phyloP scores from a whole-genome alignment of 2,329 filamentous ascomycete genomes.

The Didymella segeticola region DNA sequence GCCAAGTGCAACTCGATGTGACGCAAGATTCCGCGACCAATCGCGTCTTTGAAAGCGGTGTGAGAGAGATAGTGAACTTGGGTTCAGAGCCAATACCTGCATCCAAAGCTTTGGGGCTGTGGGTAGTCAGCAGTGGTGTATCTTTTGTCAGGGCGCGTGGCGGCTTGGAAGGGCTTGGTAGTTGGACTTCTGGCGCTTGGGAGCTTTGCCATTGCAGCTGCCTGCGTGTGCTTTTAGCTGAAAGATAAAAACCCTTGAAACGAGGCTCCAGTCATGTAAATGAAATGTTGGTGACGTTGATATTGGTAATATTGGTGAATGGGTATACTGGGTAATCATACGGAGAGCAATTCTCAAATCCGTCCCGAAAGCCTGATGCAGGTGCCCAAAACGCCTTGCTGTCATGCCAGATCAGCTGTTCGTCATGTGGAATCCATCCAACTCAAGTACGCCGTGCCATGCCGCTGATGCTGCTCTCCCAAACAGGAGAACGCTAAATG shows the following conservation, averaged over 20 bases:
- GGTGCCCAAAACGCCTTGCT: constrained; percentile 26
- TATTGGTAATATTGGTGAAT: constrained; percentile 4
- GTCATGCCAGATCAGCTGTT: constrained; percentile 20
- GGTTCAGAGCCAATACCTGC: neutral
- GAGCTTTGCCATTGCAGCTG: neutral
- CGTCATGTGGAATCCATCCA: constrained; percentile 7
- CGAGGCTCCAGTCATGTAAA: neutral
- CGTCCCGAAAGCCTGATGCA: constrained; percentile 1
- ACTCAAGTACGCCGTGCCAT: constrained; percentile 25
- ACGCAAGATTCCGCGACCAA: neutral
- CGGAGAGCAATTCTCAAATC: constrained; percentile 10
- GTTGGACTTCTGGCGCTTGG: neutral
- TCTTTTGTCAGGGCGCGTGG: neutral
- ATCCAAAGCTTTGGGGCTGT: constrained; percentile 1
- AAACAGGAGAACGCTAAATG: constrained; percentile 3
- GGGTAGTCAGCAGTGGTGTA: neutral
- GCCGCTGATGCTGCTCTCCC: constrained; percentile 27
- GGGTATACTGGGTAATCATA: constrained; percentile 37
- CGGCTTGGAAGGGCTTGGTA: constrained; percentile 11
- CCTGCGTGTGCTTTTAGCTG: neutral
- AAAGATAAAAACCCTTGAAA: neutral
- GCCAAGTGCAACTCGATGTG: neutral
- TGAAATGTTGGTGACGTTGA: neutral
- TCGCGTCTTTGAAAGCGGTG: neutral
- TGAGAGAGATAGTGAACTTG: neutral